Evolutionary conservation across 2,329 filamentous ascomycete genomes (phyloP).

Genomic region (Hypoxylon sp.): DNA sequence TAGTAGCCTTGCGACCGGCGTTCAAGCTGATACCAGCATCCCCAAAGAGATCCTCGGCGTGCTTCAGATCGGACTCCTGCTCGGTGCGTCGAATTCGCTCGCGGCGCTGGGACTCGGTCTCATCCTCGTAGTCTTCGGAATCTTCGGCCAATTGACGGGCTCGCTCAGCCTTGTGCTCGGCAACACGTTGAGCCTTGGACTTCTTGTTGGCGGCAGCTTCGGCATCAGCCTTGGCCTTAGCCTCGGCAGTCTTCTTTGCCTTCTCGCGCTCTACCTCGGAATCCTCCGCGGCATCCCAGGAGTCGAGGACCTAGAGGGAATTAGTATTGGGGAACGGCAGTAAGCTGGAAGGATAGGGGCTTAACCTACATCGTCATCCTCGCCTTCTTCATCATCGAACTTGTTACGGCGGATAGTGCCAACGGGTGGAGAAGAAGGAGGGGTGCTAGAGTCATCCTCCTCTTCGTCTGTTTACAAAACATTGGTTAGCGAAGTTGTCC

Average conservation of each 20-base stretch:
- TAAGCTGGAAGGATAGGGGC: slow-evolving; percentile 10
- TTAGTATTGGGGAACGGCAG: slow-evolving; percentile 22
- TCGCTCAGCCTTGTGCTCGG: slow-evolving; percentile 75
- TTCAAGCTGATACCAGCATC: slow-evolving; percentile 68
- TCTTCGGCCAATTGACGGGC: slow-evolving; percentile 60
- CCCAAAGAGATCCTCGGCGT: slow-evolving; percentile 92
- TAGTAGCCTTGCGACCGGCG: slow-evolving; percentile 72
- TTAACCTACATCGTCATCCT: slow-evolving; percentile 75
- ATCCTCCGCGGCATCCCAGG: slow-evolving; percentile 96
- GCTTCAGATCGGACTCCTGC: slow-evolving; percentile 85
- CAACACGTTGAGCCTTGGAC: slow-evolving; percentile 84
- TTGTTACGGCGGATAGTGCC: slow-evolving; percentile 62
- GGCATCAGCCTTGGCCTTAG: slow-evolving; percentile 88
- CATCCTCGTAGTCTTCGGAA: slow-evolving; percentile 70
- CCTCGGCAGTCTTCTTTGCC: slow-evolving; percentile 83
- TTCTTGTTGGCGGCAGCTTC: slow-evolving; percentile 92
- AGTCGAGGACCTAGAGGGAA: slow-evolving; percentile 79
- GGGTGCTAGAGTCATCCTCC: slow-evolving; percentile 49
- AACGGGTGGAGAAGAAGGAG: slow-evolving; percentile 51
- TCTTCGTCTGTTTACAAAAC: slow-evolving; percentile 47
- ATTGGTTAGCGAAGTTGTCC: slow-evolving; percentile 37
- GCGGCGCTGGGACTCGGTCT: slow-evolving; percentile 76
- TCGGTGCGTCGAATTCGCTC: slow-evolving; percentile 81
- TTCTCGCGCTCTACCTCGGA: slow-evolving; percentile 97
- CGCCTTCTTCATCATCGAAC: slow-evolving; percentile 92